Percentiles rank a stretch among this genome's conserved stretches.
These are phyloP conservation scores for Ascochyta viciae-villosae DNA, from an alignment of 2,329 filamentous ascomycete genomes.

Conservation along the genomic window DNA sequence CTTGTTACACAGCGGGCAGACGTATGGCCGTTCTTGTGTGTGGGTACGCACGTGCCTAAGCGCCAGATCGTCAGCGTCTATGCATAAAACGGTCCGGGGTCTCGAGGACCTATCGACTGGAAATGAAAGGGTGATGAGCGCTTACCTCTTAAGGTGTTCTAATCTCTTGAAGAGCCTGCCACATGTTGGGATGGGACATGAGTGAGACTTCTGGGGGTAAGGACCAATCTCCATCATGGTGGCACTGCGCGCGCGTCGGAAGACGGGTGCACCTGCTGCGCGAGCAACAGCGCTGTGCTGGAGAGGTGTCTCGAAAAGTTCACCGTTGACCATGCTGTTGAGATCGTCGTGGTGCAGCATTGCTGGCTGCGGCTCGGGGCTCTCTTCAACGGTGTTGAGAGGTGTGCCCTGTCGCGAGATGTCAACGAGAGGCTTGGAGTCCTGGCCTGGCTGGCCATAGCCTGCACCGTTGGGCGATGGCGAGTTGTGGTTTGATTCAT, in stretches of 20 bases:
- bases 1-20: slow-evolving; percentile 97
- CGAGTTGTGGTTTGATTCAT: slow-evolving; percentile 79
- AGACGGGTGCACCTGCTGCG: slow-evolving; percentile 72
- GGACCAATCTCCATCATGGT: slow-evolving; percentile 97
- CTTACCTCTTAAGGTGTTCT: slow-evolving; percentile 98
- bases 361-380: slow-evolving; percentile 75
- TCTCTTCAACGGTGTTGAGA: slow-evolving; percentile 82
- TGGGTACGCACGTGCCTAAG: slow-evolving; percentile 96
- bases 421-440: slow-evolving; percentile 76
- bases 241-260: slow-evolving; percentile 89
- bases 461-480: slow-evolving; percentile 71
- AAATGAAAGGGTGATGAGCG: slow-evolving; percentile 48
- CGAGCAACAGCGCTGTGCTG: slow-evolving; percentile 66
- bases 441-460: slow-evolving; percentile 67
- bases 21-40: slow-evolving; percentile 98
- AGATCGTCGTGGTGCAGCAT: slow-evolving; percentile 75
- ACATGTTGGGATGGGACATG: slow-evolving; percentile 98
- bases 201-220: slow-evolving; percentile 97
- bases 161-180: slow-evolving; percentile 97
- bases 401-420: slow-evolving; percentile 93
- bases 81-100: slow-evolving; percentile 33
- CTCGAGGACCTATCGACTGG: slow-evolving; percentile 13
- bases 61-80: slow-evolving; percentile 58
- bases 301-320: slow-evolving; percentile 52
- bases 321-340: slow-evolving; percentile 51